These are phyloP conservation scores for Aspergillus calidoustus DNA, from an alignment of 2,329 filamentous ascomycete genomes.

Conservation along the genomic window DNA sequence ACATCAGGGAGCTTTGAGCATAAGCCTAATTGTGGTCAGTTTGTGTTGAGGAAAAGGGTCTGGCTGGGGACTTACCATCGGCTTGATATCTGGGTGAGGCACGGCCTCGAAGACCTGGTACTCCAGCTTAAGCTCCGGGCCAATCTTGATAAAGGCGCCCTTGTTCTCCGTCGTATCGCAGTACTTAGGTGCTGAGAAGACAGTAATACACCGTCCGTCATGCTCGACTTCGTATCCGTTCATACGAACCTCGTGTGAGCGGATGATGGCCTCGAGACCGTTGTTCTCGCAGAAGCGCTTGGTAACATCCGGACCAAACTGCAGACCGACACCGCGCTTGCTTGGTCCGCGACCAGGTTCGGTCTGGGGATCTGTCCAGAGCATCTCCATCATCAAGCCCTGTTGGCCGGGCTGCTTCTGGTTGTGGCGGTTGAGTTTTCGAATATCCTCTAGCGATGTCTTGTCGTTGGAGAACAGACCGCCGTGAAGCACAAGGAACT, in stretches of 20 bases:
- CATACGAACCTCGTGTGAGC: slow-evolving; percentile 98
- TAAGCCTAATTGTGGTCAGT: slow-evolving; percentile 68
- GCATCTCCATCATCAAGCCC: slow-evolving; percentile 99
- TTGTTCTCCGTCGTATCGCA: slow-evolving; percentile 98
- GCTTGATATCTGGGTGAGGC: slow-evolving; percentile 91
- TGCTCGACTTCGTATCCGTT: slow-evolving; percentile 99
- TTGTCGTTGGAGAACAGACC: slow-evolving; percentile 95
- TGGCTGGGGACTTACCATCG: slow-evolving; percentile 65
- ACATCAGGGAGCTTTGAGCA: slow-evolving; percentile 80
- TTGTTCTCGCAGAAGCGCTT: slow-evolving; percentile 97
- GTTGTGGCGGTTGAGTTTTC: slow-evolving; percentile 86
- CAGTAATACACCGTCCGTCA: slow-evolving; percentile 92
- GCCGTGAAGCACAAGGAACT: slow-evolving; percentile 91
- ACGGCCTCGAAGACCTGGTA: slow-evolving; percentile 96
- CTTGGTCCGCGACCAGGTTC: slow-evolving; percentile 85
- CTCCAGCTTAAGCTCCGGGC: slow-evolving; percentile 84
- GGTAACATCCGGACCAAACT: slow-evolving; percentile 96
- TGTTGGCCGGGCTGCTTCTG: slow-evolving; percentile 92
- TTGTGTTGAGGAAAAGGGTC: neutral
- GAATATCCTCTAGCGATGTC: slow-evolving; percentile 87
- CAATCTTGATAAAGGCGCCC: slow-evolving; percentile 97
- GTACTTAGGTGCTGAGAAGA: slow-evolving; percentile 97
- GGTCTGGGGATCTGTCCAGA: slow-evolving; percentile 96
- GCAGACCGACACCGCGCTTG: slow-evolving; percentile 94
- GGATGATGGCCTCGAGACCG: slow-evolving; percentile 89